Conservation (phyloP, 2,329 filamentous ascomycete genomes). For the Fusarium staphyleae region DNA sequence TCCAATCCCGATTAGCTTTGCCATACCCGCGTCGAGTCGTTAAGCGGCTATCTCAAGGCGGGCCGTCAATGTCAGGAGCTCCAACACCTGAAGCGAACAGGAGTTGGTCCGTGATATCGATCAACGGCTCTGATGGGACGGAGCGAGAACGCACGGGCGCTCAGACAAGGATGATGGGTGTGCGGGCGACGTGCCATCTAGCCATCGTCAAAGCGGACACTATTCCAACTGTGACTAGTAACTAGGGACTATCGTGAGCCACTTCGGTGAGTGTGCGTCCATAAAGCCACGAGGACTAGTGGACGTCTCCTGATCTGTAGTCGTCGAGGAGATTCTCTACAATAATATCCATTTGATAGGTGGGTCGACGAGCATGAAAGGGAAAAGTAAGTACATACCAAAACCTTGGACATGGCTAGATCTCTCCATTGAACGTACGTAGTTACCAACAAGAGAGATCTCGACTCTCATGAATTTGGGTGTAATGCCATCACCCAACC, state of each 20-base stretch:
- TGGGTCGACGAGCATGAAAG: too few relatives aligned
- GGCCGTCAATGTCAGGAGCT: conserved; percentile 4
- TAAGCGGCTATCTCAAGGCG: conserved; percentile 1
- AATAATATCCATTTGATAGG: too few relatives aligned
- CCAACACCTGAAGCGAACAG: conserved; percentile 32
- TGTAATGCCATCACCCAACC: conserved; percentile 4
- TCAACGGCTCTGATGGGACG: conserved; percentile 37
- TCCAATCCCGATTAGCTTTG: conserved; percentile 2
- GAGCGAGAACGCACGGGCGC: conserved; percentile 36
- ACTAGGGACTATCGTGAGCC: conserved; percentile 5
- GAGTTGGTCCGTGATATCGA: conserved; percentile 42
- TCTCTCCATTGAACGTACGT: neutral
- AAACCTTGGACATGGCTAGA: neutral
- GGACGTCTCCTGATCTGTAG: too few relatives aligned
- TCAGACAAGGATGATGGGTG: conserved; percentile 34
- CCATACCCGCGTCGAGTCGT: conserved; percentile 10
- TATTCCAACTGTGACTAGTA: conserved; percentile 34
- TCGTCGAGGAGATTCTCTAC: too few relatives aligned
- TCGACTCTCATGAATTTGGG: conserved; percentile 8
- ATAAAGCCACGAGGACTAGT: neutral
- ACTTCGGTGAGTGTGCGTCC: conserved; percentile 9
- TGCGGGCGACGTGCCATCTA: conserved; percentile 29
- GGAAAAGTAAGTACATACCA: neutral
- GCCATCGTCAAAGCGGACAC: conserved; percentile 26
- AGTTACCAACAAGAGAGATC: neutral